Evolutionary conservation across 805 yeast species (phyloP), one percentile per base, ranked within the genome.

Genomic region (Millerozyma miso): DNA sequence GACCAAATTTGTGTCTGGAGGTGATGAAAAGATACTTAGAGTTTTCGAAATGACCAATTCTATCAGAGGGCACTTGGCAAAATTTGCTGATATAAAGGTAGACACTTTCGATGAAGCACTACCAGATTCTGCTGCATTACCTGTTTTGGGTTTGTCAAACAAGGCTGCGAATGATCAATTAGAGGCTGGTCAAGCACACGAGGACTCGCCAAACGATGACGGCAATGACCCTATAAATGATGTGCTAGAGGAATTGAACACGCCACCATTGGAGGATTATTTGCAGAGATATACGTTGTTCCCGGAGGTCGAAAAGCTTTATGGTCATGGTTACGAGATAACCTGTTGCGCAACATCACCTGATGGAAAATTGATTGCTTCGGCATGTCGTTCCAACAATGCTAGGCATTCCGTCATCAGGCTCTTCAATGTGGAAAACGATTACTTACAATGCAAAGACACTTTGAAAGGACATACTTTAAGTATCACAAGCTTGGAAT

Each of bases 301-400:
- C 84, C 99, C 99, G 0, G 99, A 93, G 58, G 69, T 84, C 43
- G 99, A 93, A 55, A 93, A 93, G 60, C 64, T 93, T 35, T 93
- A 93, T 56, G 99, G 99, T 0, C 99, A 93, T 61, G 99, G 99
- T 6, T 95, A 88, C 63, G 99, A 95, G 60, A 80, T 90, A 32
- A 80, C 88, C 0, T 76, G 91, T 36, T 74, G 89, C 33, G 95
- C 86, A 41, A 76, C 81, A 1, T 79, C 88, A 6, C 80, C 83
- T 3, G 81, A 77, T 52, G 76, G 79, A 12, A 59, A 65, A 31
- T 59, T 84, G 19, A 73, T 93, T 35, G 97, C 97, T 2, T 81
- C 95, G 6, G 86, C 97, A n/a, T 91, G 97, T 69, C 77, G 83
- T 47, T 89, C 98, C 3, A 91, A 91, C 60, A 78, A 81, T 5